phyloP scores from a whole-genome alignment of 345 rosid genomes.

The Acer campestre region DNA sequence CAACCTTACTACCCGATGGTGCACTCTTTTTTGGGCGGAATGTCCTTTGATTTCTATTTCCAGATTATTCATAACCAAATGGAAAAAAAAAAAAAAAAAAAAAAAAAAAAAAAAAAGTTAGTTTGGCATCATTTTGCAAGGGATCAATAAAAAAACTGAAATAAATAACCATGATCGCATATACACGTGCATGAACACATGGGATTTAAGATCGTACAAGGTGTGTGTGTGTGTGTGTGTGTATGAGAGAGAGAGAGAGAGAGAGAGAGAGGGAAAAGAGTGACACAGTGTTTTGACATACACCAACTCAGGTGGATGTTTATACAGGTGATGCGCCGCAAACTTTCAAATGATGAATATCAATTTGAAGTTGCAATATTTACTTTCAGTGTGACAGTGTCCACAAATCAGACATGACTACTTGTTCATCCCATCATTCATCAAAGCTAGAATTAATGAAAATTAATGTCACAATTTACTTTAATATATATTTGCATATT shows the following conservation, averaged over 20 bases:
- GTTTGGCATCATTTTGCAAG: constrained; percentile 16
- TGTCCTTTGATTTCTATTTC: constrained; percentile 88
- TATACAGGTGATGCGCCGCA: neutral
- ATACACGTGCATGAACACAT: neutral
- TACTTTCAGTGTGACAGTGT: too few species aligned
- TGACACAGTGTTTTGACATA: neutral
- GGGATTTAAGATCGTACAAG: neutral
- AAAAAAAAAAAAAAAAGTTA: neutral
- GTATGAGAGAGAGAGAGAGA: neutral
- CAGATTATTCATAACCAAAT: constrained; percentile 16
- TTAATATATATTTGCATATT: neutral
- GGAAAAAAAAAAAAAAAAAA: neutral
- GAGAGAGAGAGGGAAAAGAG: neutral
- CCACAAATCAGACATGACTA: neutral
- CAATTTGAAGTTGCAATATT: neutral
- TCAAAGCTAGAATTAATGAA: neutral
- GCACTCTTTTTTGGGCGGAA: constrained; percentile 99
- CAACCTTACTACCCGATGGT: constrained; percentile 97
- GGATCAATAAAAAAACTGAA: neutral
- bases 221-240: neutral
- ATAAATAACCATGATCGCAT: neutral
- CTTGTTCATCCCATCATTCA: neutral
- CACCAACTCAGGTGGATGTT: neutral
- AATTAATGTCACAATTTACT: neutral
- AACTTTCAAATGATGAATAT: neutral